Conservation (phyloP, 768 basidiomycete species). For the Scleroderma bovista region DNA sequence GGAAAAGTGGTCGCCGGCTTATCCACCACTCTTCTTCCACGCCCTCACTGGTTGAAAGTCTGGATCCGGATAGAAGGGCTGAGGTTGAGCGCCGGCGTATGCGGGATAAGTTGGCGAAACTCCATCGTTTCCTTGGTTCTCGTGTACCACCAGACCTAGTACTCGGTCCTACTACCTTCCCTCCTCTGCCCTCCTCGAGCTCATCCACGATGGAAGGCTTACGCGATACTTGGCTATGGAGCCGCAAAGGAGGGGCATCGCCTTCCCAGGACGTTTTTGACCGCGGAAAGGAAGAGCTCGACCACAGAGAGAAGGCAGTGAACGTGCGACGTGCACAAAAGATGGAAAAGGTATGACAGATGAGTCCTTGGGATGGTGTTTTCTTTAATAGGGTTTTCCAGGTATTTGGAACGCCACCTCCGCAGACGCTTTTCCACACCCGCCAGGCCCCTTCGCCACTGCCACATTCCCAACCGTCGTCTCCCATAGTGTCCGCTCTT, state of each 20-base stretch:
- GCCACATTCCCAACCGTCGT: slow-evolving; percentile 24
- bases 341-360: slow-evolving; percentile 71
- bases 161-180: slow-evolving; percentile 38
- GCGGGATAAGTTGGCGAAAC: slow-evolving; percentile 71
- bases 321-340: slow-evolving; percentile 78
- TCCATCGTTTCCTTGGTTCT: slow-evolving; percentile 84
- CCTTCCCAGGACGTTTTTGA: slow-evolving; percentile 50
- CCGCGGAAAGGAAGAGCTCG: slow-evolving; percentile 63
- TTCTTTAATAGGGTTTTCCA: slow-evolving; percentile 23
- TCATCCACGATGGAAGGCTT: slow-evolving; percentile 24
- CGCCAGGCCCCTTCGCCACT: slow-evolving; percentile 39
- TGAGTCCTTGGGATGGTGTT: not conserved
- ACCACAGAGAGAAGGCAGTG: slow-evolving; percentile 69
- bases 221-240: slow-evolving; percentile 39
- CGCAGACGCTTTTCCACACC: slow-evolving; percentile 73
- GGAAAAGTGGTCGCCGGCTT: slow-evolving; percentile 12
- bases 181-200: slow-evolving; percentile 27
- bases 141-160: slow-evolving; percentile 68
- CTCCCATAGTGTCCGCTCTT: slow-evolving; percentile 9
- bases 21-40: slow-evolving; percentile 35
- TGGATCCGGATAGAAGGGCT: slow-evolving; percentile 46
- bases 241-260: slow-evolving; percentile 50
- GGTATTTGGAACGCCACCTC: slow-evolving; percentile 81
- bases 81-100: slow-evolving; percentile 65
- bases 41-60: slow-evolving; percentile 43